Evolutionary conservation across 257 asterid species (phyloP), one percentile per base, ranked within the genome.

Genomic region (Scutellaria galericulata): DNA sequence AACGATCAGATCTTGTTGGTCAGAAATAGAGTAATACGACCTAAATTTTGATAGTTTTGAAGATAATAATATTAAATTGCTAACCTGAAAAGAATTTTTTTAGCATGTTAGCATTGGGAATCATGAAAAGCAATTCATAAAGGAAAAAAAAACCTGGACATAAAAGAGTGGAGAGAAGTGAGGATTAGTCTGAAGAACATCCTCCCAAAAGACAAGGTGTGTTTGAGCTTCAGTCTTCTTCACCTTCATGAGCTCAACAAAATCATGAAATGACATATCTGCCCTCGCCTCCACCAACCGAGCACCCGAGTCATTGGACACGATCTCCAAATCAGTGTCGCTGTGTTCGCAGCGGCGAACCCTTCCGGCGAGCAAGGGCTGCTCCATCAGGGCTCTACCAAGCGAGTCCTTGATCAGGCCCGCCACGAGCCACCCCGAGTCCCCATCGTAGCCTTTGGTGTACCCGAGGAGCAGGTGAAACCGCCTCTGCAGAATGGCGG

Each of bases 321-420:
- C 93, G 2, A 91, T 66, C 84, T 74, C 68, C 65, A 88, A 18
- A 15, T 48, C 81, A 0, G 0, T 45, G n/a, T 46, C 35, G 1
- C 4, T 63, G 4, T 73, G 80, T 22, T 54, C 75, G 2, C 63
- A 18, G 24, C 65, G n/a, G 48, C 86, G 78, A 20, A 91, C 68
- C 62, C 97, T 86, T 7, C 96, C 97, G 0, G 93, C 96, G 13
- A 91, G 74, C 60, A 86, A 20, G 4, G 96, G 95, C 20, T 79
- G 74, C 12, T 89, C 89, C 13, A 51, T 27, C 58, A 91, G 64
- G 7, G 93, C 89, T 8, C 31, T 41, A 1, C 90, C 86, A 1
- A 89, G 83, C 8, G 96, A 87, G 64, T 91, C 95, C 77, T 54
- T 89, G 0, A 87, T 82, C 86, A 87, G 81, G 0, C 87, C 95